Evolutionary conservation across 768 basidiomycete genomes (phyloP).

Genomic region (Terana coerulea): DNA sequence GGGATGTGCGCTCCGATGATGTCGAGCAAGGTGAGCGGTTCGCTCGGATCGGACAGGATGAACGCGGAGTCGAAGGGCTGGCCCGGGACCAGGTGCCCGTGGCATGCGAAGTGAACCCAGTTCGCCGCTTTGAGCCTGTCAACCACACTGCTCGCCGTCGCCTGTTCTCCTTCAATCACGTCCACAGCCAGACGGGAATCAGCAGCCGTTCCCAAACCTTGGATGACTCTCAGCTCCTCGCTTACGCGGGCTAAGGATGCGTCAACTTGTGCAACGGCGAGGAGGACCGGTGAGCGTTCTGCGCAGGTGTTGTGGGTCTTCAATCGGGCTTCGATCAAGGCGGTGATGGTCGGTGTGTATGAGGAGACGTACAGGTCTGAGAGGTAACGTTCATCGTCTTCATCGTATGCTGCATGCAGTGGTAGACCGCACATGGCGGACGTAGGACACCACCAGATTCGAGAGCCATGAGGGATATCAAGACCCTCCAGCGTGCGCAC

Average conservation of each 20-base stretch:
- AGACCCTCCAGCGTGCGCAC: neutral
- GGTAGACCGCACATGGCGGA: no score
- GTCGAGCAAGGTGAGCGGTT: constrained; percentile 13
- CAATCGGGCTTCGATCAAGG: neutral
- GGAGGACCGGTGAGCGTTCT: constrained; percentile 9
- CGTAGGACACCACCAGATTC: no score
- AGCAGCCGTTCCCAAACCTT: no score
- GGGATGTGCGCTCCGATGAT: constrained; percentile 18
- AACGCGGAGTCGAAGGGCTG: constrained; percentile 29
- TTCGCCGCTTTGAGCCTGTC: no score
- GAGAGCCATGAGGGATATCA: neutral
- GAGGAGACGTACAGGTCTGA: constrained; percentile 22
- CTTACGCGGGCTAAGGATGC: neutral
- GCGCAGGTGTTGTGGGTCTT: constrained; percentile 5
- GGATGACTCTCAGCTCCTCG: no score
- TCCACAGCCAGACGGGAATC: no score
- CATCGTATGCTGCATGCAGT: no score
- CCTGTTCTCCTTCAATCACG: no score
- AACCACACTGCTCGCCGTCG: no score
- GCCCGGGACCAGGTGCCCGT: neutral
- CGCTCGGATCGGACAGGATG: constrained; percentile 22
- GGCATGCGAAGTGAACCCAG: no score
- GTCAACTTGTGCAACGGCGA: neutral
- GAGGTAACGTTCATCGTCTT: constrained; percentile 10
- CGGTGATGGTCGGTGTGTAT: no score